Conservation (phyloP, 768 basidiomycete genomes). For the Trametes meyenii region DNA sequence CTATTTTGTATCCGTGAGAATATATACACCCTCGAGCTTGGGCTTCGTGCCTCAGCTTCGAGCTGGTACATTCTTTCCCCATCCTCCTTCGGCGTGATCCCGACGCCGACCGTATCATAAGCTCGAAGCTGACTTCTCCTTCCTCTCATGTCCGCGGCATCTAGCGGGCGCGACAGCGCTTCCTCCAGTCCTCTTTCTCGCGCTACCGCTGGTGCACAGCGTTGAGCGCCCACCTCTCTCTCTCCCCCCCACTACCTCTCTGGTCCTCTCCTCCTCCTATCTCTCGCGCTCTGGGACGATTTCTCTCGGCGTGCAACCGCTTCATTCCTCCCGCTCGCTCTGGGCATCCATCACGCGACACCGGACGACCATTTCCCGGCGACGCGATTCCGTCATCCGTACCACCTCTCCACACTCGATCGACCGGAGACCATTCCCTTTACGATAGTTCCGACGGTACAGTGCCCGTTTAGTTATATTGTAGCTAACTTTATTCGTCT, state of each 20-base stretch:
- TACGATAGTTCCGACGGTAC: not conserved
- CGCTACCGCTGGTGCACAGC: not conserved
- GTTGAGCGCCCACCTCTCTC: not conserved
- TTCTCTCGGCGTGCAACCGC: not conserved
- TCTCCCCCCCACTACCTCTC: not conserved
- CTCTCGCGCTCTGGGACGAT: not conserved
- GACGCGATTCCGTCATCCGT: not conserved
- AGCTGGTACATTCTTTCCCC: not conserved
- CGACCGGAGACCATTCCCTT: not conserved
- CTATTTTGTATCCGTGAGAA: not conserved
- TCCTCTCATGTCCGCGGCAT: conserved; percentile 7
- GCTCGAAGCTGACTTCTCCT: conserved; percentile 2
- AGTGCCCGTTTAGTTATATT: not conserved
- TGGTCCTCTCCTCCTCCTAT: not conserved
- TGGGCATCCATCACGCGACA: not conserved
- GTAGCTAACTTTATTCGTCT: not conserved
- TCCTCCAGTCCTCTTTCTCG: not conserved
- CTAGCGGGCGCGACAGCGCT: conserved; percentile 5
- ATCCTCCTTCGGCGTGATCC: not conserved
- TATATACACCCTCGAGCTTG: not conserved
- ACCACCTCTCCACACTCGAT: not conserved
- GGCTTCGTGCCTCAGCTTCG: not conserved
- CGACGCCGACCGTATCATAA: not conserved
- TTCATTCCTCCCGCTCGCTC: not conserved
- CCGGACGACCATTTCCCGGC: not conserved